Conservation (phyloP, 345 rosid genomes). For the Aegle marmelos region DNA sequence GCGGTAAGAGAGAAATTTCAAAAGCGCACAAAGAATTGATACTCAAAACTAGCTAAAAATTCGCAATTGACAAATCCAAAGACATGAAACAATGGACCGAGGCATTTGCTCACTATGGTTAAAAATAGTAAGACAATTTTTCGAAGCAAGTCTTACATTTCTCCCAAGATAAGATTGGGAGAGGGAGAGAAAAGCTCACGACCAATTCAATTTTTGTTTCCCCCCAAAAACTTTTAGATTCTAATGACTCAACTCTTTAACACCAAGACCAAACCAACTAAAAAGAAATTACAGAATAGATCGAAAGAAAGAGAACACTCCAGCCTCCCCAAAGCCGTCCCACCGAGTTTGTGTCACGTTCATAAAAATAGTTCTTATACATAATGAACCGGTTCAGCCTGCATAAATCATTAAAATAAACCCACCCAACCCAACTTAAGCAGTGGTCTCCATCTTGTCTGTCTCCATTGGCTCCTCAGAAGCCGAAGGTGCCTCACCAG, state of each 20-base stretch:
- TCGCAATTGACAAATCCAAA: not conserved
- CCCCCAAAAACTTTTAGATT: slow-evolving; percentile 10
- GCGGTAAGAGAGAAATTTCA: not conserved
- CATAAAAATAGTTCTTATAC: slow-evolving; percentile 15
- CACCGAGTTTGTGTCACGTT: not conserved
- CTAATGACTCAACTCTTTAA: slow-evolving; percentile 21
- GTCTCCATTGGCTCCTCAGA: slow-evolving; percentile 81
- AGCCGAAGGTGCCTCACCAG: slow-evolving; percentile 37
- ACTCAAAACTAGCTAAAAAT: not conserved
- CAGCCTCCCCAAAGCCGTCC: slow-evolving; percentile 7
- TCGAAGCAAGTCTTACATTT: not conserved
- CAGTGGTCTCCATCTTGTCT: slow-evolving; percentile 43
- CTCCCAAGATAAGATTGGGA: slow-evolving; percentile 8
- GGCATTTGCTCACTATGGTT: slow-evolving; percentile 1
- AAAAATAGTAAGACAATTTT: not conserved
- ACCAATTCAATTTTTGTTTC: not conserved
- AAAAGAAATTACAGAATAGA: slow-evolving; percentile 16
- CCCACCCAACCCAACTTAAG: slow-evolving; percentile 9
- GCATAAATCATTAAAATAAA: slow-evolving; percentile 2
- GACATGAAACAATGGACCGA: not conserved
- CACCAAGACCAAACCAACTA: slow-evolving; percentile 5
- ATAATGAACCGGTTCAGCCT: slow-evolving; percentile 12
- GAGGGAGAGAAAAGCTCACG: not conserved
- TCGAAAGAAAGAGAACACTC: not conserved
- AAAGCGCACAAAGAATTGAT: not conserved